phyloP scores from a whole-genome alignment of 2,329 filamentous ascomycete genomes.

The Pseudocercospora cruenta region DNA sequence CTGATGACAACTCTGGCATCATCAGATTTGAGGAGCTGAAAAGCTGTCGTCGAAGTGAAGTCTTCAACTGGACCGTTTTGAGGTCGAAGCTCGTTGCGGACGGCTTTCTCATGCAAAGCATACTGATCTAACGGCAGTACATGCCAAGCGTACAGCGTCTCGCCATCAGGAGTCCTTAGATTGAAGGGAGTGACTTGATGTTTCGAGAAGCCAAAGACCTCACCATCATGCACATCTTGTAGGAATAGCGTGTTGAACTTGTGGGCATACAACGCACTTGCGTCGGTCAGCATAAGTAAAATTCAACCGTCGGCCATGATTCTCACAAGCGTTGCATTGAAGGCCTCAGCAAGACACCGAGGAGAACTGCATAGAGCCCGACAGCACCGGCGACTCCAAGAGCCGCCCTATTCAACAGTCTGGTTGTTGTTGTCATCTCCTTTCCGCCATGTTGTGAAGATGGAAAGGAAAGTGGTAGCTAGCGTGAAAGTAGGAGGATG shows the following conservation, averaged over 20 bases:
- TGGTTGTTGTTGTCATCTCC: slow-evolving; percentile 14
- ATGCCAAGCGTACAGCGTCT: slow-evolving; percentile 87
- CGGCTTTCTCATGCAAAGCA: slow-evolving; percentile 66
- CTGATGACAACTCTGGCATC: slow-evolving; percentile 60
- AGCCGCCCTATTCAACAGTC: slow-evolving; percentile 20
- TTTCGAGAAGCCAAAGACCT: slow-evolving; percentile 82
- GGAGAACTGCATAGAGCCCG: slow-evolving; percentile 34
- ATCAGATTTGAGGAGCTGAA: slow-evolving; percentile 54
- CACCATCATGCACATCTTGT: slow-evolving; percentile 75
- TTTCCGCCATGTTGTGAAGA: background rate
- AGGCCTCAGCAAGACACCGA: slow-evolving; percentile 57
- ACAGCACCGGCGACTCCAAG: slow-evolving; percentile 26
- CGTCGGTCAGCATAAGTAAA: background rate
- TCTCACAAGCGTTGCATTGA: slow-evolving; percentile 79
- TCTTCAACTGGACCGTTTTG: slow-evolving; percentile 49
- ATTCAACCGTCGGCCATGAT: background rate
- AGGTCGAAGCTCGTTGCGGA: slow-evolving; percentile 54
- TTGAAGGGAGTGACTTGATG: slow-evolving; percentile 89
- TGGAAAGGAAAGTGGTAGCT: background rate
- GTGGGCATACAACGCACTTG: slow-evolving; percentile 80
- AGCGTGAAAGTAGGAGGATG: background rate
- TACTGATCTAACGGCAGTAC: slow-evolving; percentile 80
- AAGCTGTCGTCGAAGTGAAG: slow-evolving; percentile 53
- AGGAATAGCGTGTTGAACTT: slow-evolving; percentile 72
- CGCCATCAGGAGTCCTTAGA: slow-evolving; percentile 72